Base-by-base conservation (phyloP, 208 protist genomes). In the Wallacemonas sp. region DNA sequence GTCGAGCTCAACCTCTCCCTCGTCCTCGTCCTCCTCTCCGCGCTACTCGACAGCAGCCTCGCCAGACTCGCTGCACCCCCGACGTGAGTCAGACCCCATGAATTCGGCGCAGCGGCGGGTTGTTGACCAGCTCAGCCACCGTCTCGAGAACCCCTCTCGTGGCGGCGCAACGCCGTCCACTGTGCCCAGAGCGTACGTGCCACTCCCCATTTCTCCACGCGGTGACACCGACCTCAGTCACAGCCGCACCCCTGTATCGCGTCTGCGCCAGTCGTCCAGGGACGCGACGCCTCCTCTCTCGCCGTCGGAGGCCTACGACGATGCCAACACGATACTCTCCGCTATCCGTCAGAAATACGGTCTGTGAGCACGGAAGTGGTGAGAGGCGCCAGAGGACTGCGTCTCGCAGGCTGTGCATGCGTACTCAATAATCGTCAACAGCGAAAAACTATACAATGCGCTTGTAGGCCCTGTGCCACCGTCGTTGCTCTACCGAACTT, bases 301-400 rank as follows among this genome's bases (percentile, higher is more conserved):
- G n/a, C 30, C 50, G 30, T 33, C 50, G 8, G 50, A 57, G 26
- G 32, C 60, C 10, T 80, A 78, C 37, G 80, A 86, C 36, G 80
- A 82, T 27, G 80, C 76, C 1, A 63, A 59, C 32, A 65, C 73
- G 36, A 86, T 86, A 48, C 53, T 86, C 33, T 75, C 65, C 5
- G 73, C 81, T 37, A 86, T 86, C 41, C 63, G 73, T 34, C 63
- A 71, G 39, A 71, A 68, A 27, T 78, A 86, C 54, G 69, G 73
- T 12, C 59, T 86, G 24, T 80, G n/a, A n/a, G n/a, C n/a, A n/a
- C n/a, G n/a, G n/a, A n/a, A n/a, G n/a, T n/a, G n/a, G n/a, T n/a
- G n/a, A n/a, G n/a, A n/a, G n/a, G n/a, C n/a, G n/a, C n/a, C n/a
- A n/a, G n/a, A n/a, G n/a, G n/a, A n/a, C n/a, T n/a, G n/a, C n/a